Base-by-base conservation (phyloP, 225 moss, liverwort and hornwort genomes). In the Sphagnum contortum region DNA sequence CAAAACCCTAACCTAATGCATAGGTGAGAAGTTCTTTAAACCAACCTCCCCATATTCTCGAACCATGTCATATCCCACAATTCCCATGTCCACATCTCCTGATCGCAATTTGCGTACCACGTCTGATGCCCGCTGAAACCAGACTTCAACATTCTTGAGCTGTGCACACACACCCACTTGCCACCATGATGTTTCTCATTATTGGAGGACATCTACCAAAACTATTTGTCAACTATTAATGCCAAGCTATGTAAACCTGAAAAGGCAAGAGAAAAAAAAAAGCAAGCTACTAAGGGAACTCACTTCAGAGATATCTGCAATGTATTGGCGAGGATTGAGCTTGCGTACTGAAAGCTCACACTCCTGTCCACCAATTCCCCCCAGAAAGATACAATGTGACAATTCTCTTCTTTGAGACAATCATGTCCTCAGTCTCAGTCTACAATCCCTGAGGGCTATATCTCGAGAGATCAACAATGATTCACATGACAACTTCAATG, bases 51-150 rank as follows among this genome's bases (percentile, higher is more conserved):
- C 98, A 59, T 91, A 92, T 77, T 98, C 98, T 49, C 88, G 89
- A 70, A 98, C 77, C 75, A 98, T 90, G 67, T 98, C 98, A 44
- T 98, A 98, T 70, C 98, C 98, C 59, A 98, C 83, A 64, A 98
- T 91, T 61, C 98, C 98, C 89, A 98, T 85, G 58, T 98, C 98
- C 62, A 98, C 83, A 71, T 98, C 98, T 66, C 98, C 98, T 63
- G 85, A 75, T 60, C 89, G 85, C 47, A 98, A 66, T 72, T 98
- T 98, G 51, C 98, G 85, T 60, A 98, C 98, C 9, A 98, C 93
- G 51, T 98, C 98, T 5, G 93, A 87, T 48, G 92, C 98, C 57
- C 98, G 83, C 79, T 98, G 98, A 71, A 98, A 98, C 98, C 98
- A 98, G 59, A 98, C 98, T 71, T 98, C 98, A 8, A 98, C 76